Conservation (phyloP, 192 early-diverging fungal genomes). For the Umbelopsis isabellina region DNA sequence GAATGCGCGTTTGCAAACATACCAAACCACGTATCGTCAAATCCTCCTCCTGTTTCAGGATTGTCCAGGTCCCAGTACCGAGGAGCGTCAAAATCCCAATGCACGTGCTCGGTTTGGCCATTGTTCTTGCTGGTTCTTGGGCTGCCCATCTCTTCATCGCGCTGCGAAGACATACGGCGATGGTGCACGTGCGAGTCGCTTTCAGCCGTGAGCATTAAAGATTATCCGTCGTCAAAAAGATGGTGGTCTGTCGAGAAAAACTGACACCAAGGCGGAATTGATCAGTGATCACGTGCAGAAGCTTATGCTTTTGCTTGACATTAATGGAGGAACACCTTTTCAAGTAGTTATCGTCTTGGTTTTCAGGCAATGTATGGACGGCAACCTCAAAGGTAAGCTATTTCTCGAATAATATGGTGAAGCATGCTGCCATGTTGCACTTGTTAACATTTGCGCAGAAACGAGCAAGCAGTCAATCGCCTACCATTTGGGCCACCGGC, state of each 20-base stretch:
- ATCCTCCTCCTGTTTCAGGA: constrained; percentile 6
- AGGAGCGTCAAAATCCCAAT: constrained; percentile 21
- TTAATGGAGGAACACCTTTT: too few species aligned
- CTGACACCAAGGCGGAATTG: too few species aligned
- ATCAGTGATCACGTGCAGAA: too few species aligned
- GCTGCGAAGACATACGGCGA: too few species aligned
- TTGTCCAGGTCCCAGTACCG: constrained; percentile 13
- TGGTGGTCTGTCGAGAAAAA: too few species aligned
- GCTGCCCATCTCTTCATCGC: not conserved
- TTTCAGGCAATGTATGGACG: not conserved
- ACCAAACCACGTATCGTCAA: constrained; percentile 19
- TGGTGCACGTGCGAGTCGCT: too few species aligned
- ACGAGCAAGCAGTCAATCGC: not conserved
- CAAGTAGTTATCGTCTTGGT: too few species aligned
- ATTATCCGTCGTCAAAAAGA: too few species aligned
- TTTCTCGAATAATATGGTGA: not conserved
- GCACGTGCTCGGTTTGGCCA: not conserved
- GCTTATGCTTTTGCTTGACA: too few species aligned
- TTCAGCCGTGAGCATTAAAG: too few species aligned
- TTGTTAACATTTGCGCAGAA: not conserved
- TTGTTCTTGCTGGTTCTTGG: not conserved
- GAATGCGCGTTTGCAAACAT: not conserved
- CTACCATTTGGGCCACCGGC: constrained; percentile 15
- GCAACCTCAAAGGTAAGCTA: not conserved
- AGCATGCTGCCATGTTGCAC: not conserved